Evolutionary conservation across 768 basidiomycete genomes (phyloP), one percentile per base, ranked within the genome.

Genomic region (Panaeolus cyanescens): DNA sequence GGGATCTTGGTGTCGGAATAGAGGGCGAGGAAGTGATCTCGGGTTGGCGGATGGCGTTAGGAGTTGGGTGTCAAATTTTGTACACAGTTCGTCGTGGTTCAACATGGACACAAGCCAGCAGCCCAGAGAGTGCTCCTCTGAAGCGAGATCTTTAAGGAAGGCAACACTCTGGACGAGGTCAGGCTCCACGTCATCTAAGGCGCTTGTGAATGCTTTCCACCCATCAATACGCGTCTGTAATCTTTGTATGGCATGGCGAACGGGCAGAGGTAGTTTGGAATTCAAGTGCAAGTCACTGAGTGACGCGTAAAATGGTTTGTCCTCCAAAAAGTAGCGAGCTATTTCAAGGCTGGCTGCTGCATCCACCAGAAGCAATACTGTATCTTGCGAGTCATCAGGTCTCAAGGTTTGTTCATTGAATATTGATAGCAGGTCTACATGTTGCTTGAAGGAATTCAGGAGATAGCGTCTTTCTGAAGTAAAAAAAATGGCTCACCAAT

Each of bases 91-190:
- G 0, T 74, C 77, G 42, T 89, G 83, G n/a, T 79, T 78, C 28
- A 85, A 77, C 82, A 92, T 85, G 9, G 85, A 87, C 58, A 83
- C 85, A 12, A 93, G 75, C 88, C 88, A 91, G 50, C 89, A 86
- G 5, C 91, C 91, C 56, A 89, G 79, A 1, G 89, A 82, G 59
- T 83, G 81, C 64, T 92, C 91, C 54, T 88, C 87, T 1, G 77
- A 71, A 10, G 85, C 82, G 13, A 91, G 76, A 32, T 91, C 87
- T 62, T 81, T 83, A 22, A 93, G 71, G 66, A 88, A 80, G 4
- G 63, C 70, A 13, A 79, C 80, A n/a, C 85, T 79, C 5, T 70
- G 71, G 1, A 66, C 56, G 66, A 88, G 86, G 62, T 90, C 78
- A 12, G 79, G 84, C 1, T 78, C 76, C 0, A 81, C 70, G 64